These are phyloP conservation scores for Glaciozyma antarctica DNA, from an alignment of 768 basidiomycete species.

Conservation along the genomic window DNA sequence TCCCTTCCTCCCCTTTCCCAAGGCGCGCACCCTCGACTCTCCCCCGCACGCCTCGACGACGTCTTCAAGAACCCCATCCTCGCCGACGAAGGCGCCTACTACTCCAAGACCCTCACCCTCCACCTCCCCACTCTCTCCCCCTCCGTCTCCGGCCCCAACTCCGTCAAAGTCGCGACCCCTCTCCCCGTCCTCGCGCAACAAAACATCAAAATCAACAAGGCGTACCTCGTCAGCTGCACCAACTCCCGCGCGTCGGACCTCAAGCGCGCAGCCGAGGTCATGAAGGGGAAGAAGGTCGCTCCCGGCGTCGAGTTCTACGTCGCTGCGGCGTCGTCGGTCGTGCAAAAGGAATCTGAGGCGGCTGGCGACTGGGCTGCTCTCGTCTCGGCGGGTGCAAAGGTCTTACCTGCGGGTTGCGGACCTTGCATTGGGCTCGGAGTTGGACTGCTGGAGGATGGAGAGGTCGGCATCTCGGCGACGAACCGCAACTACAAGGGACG, in stretches of 20 bases:
- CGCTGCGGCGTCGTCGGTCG: conserved; percentile 83
- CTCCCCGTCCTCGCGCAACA: conserved; percentile 68
- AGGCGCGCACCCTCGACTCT: conserved; percentile 69
- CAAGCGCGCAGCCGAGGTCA: conserved; percentile 79
- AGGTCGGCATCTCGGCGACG: conserved; percentile 93
- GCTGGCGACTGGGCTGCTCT: conserved; percentile 81
- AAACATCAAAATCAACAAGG: conserved; percentile 80
- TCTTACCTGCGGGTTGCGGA: conserved; percentile 89
- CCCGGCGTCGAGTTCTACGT: conserved; percentile 93
- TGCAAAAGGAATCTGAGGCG: conserved; percentile 79
- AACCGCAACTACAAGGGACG: conserved; percentile 99
- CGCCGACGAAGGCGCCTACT: conserved; percentile 72
- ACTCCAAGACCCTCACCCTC: conserved; percentile 78
- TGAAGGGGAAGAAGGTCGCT: conserved; percentile 62
- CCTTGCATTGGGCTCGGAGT: conserved; percentile 95
- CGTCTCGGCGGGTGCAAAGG: conserved; percentile 78
- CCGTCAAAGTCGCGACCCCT: conserved; percentile 91
- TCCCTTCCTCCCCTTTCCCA: conserved; percentile 36
- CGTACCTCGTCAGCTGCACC: conserved; percentile 95
- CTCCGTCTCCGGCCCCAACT: conserved; percentile 93
- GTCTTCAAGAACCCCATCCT: conserved; percentile 47
- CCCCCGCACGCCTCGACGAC: conserved; percentile 57
- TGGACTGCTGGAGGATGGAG: conserved; percentile 84
- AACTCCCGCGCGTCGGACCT: conserved; percentile 95
- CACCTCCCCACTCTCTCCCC: conserved; percentile 90